phyloP scores from a whole-genome alignment of 2,329 filamentous ascomycete species.

The Xylariaceae sp. region DNA sequence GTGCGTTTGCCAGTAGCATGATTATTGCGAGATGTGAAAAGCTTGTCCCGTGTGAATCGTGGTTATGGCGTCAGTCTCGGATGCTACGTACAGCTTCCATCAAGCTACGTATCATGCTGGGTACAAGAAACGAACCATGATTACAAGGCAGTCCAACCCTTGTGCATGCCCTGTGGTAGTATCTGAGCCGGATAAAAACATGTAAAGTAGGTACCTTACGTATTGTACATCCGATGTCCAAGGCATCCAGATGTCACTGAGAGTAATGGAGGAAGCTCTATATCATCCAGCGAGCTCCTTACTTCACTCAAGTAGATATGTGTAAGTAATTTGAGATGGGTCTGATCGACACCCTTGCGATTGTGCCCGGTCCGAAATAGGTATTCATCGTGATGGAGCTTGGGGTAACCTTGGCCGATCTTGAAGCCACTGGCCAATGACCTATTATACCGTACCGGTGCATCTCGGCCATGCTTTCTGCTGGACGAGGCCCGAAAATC shows the following conservation, averaged over 20 bases:
- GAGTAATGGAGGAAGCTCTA: slow-evolving; percentile 3
- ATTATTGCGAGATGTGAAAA: slow-evolving; percentile 2
- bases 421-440: slow-evolving; percentile 43
- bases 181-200: slow-evolving; percentile 17
- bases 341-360: slow-evolving; percentile 18
- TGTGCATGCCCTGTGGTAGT: background rate
- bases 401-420: slow-evolving; percentile 41
- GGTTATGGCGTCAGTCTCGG: slow-evolving; percentile 4
- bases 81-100: slow-evolving; percentile 13
- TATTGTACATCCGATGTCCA: background rate
- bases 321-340: slow-evolving; percentile 13
- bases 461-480: slow-evolving; percentile 37
- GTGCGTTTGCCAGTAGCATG: slow-evolving; percentile 16
- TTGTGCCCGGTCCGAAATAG: slow-evolving; percentile 19
- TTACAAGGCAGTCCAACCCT: background rate
- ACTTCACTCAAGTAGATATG: slow-evolving; percentile 6
- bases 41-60: background rate
- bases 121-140: slow-evolving; percentile 9
- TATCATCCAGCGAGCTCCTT: slow-evolving; percentile 12
- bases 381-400: slow-evolving; percentile 29
- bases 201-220: slow-evolving; percentile 5
- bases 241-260: slow-evolving; percentile 5
- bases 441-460: slow-evolving; percentile 39
- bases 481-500: slow-evolving; percentile 26
- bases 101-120: background rate